Base-by-base conservation (phyloP, 73 alveolate species). In the Durusdinium trenchii region DNA sequence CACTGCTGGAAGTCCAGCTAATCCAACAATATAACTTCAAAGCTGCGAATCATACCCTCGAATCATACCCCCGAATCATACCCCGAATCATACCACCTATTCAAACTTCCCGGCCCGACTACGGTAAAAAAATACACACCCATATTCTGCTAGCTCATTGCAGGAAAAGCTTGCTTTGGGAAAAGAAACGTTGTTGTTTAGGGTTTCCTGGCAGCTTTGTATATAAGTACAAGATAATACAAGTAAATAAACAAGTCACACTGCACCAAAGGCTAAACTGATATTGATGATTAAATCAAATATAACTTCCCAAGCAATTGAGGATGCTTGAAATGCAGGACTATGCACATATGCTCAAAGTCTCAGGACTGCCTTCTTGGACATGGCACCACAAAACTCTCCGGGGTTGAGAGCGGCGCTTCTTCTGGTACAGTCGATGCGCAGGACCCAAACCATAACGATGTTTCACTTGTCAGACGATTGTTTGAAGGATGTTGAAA, bases 351-450 rank as follows among this genome's bases (percentile, higher is more conserved):
- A 12, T 54, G 9, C 20, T 54, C 64, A 12, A 9, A 20, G 20
- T 51, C 7, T 48, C 38, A 84, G 94, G 94, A 35, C 20, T 52
- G 45, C 54, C 42, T 84, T 84, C 45, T 75, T 84, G 62, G 94
- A 84, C 52, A 52, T 52, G 26, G 40, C 20, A 16, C 94, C 94
- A 5, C 32, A 46, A 81, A 84, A 52, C 23, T 84, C 94, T 45
- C 94, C 94, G 4, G 94, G 76, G 78, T n/a, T 84, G 78, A 84
- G 94, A 20, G 75, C 94, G 0, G 94, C 94, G 16, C 54, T 48
- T 10, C 36, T 84, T 73, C 75, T 84, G 51, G 52, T 84, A 38
- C 94, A 84, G 52, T 84, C 94, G 36, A 45, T 84, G 47, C 94
- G 76, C 48, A 84, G 94, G 94, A 84, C 62, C 60, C 9, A 23